phyloP scores from a whole-genome alignment of 371 early-diverging fungal species.

The Mortierella sp. region DNA sequence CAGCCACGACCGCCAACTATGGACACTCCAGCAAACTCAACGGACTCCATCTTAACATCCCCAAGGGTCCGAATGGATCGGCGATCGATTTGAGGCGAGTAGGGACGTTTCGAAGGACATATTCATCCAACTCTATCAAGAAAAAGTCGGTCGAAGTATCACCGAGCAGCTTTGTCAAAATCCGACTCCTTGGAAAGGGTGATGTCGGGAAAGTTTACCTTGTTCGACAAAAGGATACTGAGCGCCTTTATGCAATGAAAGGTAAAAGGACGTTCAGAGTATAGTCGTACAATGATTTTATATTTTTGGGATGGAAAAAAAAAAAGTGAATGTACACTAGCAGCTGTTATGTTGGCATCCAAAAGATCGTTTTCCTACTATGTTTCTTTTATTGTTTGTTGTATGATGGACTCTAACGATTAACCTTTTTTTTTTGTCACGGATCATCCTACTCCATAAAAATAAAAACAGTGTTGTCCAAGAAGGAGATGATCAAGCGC shows the following conservation, averaged over 20 bases:
- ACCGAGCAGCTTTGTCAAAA: slow-evolving; percentile 86
- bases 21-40: slow-evolving; percentile 24
- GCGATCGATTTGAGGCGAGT: slow-evolving; percentile 30
- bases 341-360: too few relatives aligned
- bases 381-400: neutral
- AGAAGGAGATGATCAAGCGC: slow-evolving; percentile 95
- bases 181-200: slow-evolving; percentile 92
- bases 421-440: neutral
- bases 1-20: slow-evolving; percentile 12
- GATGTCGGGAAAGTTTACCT: slow-evolving; percentile 97
- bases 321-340: too few relatives aligned
- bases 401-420: neutral
- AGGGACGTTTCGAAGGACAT: slow-evolving; percentile 62
- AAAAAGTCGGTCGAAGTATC: slow-evolving; percentile 81
- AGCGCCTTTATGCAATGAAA: slow-evolving; percentile 94
- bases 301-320: too few relatives aligned
- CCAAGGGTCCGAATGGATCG: slow-evolving; percentile 37
- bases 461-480: slow-evolving; percentile 76
- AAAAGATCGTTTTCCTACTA: neutral
- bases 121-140: slow-evolving; percentile 85
- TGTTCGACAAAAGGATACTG: slow-evolving; percentile 88
- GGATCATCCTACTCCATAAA: too few relatives aligned
- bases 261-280: slow-evolving; percentile 50
- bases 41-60: slow-evolving; percentile 31
- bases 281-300: too few relatives aligned